These are phyloP conservation scores for Termitomyces sp. DNA, from an alignment of 768 basidiomycete genomes.

Conservation along the genomic window DNA sequence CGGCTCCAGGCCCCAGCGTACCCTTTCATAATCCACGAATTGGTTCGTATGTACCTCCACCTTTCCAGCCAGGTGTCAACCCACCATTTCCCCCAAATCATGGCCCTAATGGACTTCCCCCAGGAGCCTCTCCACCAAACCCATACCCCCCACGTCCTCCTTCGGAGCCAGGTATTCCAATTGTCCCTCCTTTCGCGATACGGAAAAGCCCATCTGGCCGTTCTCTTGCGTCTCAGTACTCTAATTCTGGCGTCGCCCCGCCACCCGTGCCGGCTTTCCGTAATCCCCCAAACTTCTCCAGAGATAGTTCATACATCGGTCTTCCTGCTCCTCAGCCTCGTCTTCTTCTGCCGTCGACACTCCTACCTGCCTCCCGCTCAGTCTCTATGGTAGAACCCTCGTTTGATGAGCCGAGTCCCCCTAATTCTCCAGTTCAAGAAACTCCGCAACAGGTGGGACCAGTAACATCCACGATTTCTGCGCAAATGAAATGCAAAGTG, in stretches of 20 bases:
- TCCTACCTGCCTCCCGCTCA: conserved; percentile 46
- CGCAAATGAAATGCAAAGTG: conserved; percentile 97
- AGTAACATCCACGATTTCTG: conserved; percentile 70
- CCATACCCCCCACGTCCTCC: conserved; percentile 33
- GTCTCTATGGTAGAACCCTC: conserved; percentile 48
- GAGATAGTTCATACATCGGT: conserved; percentile 34
- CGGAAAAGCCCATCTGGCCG: conserved; percentile 54
- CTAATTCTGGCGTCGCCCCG: conserved; percentile 20
- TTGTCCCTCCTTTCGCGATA: conserved; percentile 26
- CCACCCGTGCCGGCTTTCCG: conserved; percentile 41
- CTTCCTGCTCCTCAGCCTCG: conserved; percentile 41
- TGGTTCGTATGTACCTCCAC: conserved; percentile 13
- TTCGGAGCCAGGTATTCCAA: conserved; percentile 38
- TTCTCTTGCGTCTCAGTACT: conserved; percentile 50
- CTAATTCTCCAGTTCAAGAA: conserved; percentile 71
- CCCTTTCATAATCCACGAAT: conserved; percentile 3
- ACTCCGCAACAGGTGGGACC: conserved; percentile 53
- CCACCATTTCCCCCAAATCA: conserved; percentile 11
- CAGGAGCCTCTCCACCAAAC: conserved; percentile 17
- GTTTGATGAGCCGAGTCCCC: conserved; percentile 74
- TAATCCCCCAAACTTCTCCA: conserved; percentile 29
- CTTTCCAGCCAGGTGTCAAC: conserved; percentile 13
- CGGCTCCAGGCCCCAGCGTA: conserved; percentile 2
- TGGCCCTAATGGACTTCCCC: conserved; percentile 14
- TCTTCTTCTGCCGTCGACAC: conserved; percentile 54